Evolutionary conservation across 176 grass and related monocot species (phyloP), one percentile per base, ranked within the genome.

Genomic region (Musa itinerans): DNA sequence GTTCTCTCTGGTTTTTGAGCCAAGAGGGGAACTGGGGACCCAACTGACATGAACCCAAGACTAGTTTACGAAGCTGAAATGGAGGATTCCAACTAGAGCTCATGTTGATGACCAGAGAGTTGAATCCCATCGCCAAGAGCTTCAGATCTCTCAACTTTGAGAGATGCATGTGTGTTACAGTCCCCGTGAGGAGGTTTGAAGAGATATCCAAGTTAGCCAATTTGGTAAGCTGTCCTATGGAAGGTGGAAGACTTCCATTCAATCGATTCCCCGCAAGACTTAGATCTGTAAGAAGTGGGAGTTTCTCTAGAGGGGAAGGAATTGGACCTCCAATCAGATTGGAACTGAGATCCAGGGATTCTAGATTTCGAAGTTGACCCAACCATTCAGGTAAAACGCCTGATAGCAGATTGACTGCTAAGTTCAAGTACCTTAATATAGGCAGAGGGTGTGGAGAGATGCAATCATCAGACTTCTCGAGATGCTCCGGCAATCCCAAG

Each of bases 21-120:
- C 90, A 92, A n/a, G 74, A 5, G 10, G 86, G 90, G 66, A 89
- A 89, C 0, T 8, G 14, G 23, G 81, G 83, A 1, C 84, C 90
- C 50, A 89, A 53, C 12, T 71, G 29, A 76, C 86, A 89, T 6
- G 83, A 82, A 22, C 25, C 19, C 9, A 89, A 69, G n/a, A 8
- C 27, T 2, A 69, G 71, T 29, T 9, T 16, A 17, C 0, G 20
- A 34, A 86, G 52, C 16, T 75, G 74, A 56, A 92, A 92, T 0
- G 79, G 82, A 71, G 90, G 86, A 72, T 74, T 53, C 86, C 90
- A 92, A 27, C 65, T 9, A 27, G 49, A 53, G 22, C 17, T 22
- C 29, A 84, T 24, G 25, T 54, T 43, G 21, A 92, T 13, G 58
- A 64, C 83, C 1, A 89, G 27, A 0, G 76, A 71, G 20, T 80